Percentiles rank a stretch among this genome's conserved stretches.
Evolutionary conservation across 805 yeast species (phyloP).

Genomic region (Ascoidea rubescens): DNA sequence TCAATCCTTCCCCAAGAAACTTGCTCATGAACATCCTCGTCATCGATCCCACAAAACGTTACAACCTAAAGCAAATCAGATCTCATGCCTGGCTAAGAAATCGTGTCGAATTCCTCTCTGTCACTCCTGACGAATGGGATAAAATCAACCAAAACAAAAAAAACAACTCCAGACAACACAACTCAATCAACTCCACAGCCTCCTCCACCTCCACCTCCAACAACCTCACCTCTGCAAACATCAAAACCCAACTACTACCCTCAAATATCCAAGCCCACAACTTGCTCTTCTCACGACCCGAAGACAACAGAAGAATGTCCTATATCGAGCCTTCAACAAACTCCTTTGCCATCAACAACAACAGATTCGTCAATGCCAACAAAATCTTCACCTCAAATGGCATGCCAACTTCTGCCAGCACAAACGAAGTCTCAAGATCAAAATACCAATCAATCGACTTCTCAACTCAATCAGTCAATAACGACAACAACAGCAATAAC

Average conservation of each 20-base stretch:
- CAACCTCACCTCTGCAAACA: constrained; percentile 4
- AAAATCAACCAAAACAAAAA: constrained; percentile 24
- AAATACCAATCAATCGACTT: too few species aligned
- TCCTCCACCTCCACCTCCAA: constrained; percentile 3
- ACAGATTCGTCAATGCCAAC: background rate
- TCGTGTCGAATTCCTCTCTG: constrained; percentile 67
- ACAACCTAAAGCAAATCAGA: constrained; percentile 53
- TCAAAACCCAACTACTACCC: constrained; percentile 12
- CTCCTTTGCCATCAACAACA: background rate
- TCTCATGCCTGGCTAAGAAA: constrained; percentile 84
- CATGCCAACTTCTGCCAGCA: background rate
- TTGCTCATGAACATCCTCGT: constrained; percentile 72
- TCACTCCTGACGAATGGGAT: constrained; percentile 90
- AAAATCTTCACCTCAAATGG: too few species aligned
- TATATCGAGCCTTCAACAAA: background rate
- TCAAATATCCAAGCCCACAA: background rate
- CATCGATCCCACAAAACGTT: constrained; percentile 71
- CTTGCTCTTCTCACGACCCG: background rate
- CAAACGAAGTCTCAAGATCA: background rate
- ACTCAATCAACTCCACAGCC: constrained; percentile 28
- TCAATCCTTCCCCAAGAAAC: constrained; percentile 84
- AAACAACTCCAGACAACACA: constrained; percentile 20
- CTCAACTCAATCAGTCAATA: too few species aligned
- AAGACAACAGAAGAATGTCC: background rate
- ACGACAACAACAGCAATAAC: too few species aligned